phyloP scores from a whole-genome alignment of 1,284 basidiomycete genomes.

The Gomphus bonarii region DNA sequence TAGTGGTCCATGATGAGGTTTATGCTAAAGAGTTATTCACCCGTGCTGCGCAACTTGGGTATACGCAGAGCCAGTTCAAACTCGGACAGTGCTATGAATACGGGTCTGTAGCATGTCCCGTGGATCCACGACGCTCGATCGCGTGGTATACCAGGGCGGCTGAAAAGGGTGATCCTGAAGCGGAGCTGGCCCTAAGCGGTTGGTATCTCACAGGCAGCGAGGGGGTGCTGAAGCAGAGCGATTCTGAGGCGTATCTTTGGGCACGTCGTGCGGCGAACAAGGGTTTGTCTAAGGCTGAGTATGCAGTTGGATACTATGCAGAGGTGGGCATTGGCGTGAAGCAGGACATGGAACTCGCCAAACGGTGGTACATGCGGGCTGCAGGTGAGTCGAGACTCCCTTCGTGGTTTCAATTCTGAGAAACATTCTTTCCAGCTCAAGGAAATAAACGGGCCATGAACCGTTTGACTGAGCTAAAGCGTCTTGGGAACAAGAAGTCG shows the following conservation, averaged over 20 bases:
- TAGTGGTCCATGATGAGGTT: constrained; percentile 64
- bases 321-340: constrained; percentile 98
- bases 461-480: constrained; percentile 85
- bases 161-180: constrained; percentile 89
- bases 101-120: constrained; percentile 79
- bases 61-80: constrained; percentile 91
- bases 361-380: constrained; percentile 98
- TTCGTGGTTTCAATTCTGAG: not conserved
- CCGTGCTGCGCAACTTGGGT: constrained; percentile 89
- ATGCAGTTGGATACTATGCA: constrained; percentile 94
- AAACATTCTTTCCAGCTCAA: constrained; percentile 50
- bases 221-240: constrained; percentile 93
- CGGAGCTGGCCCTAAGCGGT: constrained; percentile 90
- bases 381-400: constrained; percentile 58
- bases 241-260: constrained; percentile 97
- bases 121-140: constrained; percentile 89
- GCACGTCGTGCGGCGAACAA: constrained; percentile 89
- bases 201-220: constrained; percentile 97
- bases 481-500: constrained; percentile 60
- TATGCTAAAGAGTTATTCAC: constrained; percentile 86
- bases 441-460: constrained; percentile 94
- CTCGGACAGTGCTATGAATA: constrained; percentile 95
- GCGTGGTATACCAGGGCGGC: constrained; percentile 99
- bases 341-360: constrained; percentile 91
- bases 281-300: constrained; percentile 88